Base-by-base conservation (phyloP, 83 land plant species). In the Picea engelmannii region DNA sequence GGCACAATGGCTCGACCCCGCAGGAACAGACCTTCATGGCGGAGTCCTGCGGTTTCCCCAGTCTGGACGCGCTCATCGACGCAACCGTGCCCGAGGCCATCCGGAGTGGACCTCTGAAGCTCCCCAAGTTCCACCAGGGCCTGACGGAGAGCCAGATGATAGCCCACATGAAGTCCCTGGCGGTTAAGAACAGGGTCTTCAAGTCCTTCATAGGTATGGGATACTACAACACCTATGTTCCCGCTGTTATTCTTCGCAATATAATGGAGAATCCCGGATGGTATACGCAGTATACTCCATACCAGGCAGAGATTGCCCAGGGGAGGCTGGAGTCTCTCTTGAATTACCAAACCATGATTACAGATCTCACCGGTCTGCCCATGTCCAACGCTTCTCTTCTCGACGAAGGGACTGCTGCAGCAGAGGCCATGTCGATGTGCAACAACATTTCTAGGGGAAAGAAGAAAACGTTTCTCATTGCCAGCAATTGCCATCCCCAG, bases 371-470 rank as follows among this genome's bases (percentile, higher is more conserved):
- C 40, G 97, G 91, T 0, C 87, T 98, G 75, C 99, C 99, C 38
- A 98, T 98, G 99, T 94, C 99, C 27, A 98, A 98, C 81, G 99
- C 99, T 23, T 95, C 98, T 9, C 84, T 98, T 80, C 90, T 98
- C 58, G 99, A 98, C 80, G 99, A 98, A 80, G 99, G 96, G 70
- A 98, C 99, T 5, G 99, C 99, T 40, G 99, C 99, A 23, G 99
- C 99, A 20, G 99, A 98, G 85, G 99, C 99, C 79, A 98, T 98
- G 99, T 86, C 97, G 6, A 98, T 98, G 99, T 98, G 99, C 82
- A 91, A 90, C 85, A 98, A 88, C 85, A 94, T 96, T 63, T 86
- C 78, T 75, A 88, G 90, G 27, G 88, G 90, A 8, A 91, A 92
- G 88, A 96, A 93, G 89, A 92, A 90, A 83, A 96, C 95, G 20